Base-by-base conservation (phyloP, 768 basidiomycete genomes). In the Ephemerocybe angulata region DNA sequence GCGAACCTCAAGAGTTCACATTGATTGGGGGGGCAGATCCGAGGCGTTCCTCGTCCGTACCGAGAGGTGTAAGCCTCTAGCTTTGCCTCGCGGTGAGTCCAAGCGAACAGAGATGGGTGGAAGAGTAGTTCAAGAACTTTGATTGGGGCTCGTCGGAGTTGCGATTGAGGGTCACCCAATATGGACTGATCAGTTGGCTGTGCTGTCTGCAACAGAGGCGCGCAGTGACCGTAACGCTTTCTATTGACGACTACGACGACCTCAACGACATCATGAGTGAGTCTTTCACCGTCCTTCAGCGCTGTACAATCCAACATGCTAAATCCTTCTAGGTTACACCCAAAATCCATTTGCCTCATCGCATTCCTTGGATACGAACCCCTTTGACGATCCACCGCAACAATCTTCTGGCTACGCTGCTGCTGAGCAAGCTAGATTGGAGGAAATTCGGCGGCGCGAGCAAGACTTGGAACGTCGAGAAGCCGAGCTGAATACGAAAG, bases 291-390 rank as follows among this genome's bases (percentile, higher is more conserved):
- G 70, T 38, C 31, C 46, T 28, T 42, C 25, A 27, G 46, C 25
- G 4, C 25, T 44, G 29, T 31, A 21, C 54, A 41, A 48, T 46
- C 35, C 59, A 35, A 42, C 55, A 7, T 41, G 38, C 38, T 19
- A 41, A 41, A 31, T 41, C 4, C 0, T 22, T 51, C 21, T 52
- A 72, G 69, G 67, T 54, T 72, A 70, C 61, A 77, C 76, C 44
- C 80, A 88, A 66, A 92, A 93, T 61, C 91, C 91, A 0, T 93
- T 93, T 70, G 85, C 89, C 8, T 92, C 90, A 10, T 83, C 87
- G 15, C 83, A 90, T 63, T 90, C 90, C 2, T 85, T 93, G 48
- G 92, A 93, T 66, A 77, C 83, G 53, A 95, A 95, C 69, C 92
- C 92, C 1, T 95, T 95, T 66, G 91, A 92, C 62, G 93, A 95